A percentile compares a stretch with the other conserved stretches of the same genome.
Conservation (phyloP, 1,284 basidiomycete genomes). For the Cystobasidium pallidum region DNA sequence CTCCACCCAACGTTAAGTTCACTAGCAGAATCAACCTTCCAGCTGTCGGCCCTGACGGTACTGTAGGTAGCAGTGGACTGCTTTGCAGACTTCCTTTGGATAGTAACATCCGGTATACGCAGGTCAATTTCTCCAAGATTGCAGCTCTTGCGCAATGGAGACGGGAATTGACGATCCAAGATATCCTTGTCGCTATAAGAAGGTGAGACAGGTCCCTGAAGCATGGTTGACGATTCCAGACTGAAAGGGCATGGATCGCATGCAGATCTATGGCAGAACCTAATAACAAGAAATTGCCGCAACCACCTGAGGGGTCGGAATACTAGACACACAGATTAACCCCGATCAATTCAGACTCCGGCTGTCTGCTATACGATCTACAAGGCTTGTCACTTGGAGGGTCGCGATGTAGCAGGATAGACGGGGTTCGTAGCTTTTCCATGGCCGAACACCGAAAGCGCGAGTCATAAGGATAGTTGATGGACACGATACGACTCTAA, state of each 20-base stretch:
- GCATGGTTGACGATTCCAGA: no score
- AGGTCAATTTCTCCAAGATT: slow-evolving; percentile 73
- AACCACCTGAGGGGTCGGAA: slow-evolving; percentile 79
- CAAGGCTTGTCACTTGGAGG: no score
- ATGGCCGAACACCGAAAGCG: no score
- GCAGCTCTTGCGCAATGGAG: slow-evolving; percentile 74
- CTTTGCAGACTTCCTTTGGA: no score
- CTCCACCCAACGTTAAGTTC: slow-evolving; percentile 78
- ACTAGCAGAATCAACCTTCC: slow-evolving; percentile 92
- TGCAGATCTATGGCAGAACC: slow-evolving; percentile 89
- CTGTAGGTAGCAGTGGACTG: slow-evolving; percentile 55
- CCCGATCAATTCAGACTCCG: no score
- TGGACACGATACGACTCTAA: no score
- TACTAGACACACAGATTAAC: neutral
- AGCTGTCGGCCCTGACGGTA: slow-evolving; percentile 78
- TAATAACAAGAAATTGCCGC: slow-evolving; percentile 88
- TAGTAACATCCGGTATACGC: no score
- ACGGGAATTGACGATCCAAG: slow-evolving; percentile 77
- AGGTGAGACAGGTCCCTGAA: slow-evolving; percentile 63
- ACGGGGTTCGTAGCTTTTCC: no score
- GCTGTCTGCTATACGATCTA: no score
- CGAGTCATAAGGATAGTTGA: no score
- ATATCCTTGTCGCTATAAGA: slow-evolving; percentile 84
- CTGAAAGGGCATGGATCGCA: neutral
- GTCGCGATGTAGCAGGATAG: no score